phyloP scores from a whole-genome alignment of 208 protist species.

The Leishmania guyanensis region DNA sequence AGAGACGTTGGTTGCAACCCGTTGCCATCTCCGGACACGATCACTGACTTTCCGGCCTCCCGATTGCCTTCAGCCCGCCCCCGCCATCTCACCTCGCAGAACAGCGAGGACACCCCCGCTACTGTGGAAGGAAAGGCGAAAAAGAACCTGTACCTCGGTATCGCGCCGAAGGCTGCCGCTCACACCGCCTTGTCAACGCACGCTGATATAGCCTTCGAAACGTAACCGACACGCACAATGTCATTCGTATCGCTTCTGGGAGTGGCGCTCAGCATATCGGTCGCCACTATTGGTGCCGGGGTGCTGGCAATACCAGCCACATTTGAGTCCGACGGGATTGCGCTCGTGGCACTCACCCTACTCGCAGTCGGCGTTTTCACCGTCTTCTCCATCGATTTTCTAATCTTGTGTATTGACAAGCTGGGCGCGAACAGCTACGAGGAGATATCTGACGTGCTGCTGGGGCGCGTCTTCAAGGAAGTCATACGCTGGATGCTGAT shows the following conservation, averaged over 20 bases:
- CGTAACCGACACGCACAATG: slow-evolving; percentile 9
- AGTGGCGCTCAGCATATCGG: slow-evolving; percentile 62
- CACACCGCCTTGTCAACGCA: background rate
- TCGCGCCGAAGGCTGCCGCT: background rate
- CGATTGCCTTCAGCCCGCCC: background rate
- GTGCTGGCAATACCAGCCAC: slow-evolving; percentile 58
- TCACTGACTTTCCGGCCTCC: background rate
- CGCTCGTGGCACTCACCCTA: slow-evolving; percentile 38
- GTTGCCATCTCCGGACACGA: background rate
- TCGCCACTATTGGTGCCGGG: slow-evolving; percentile 66
- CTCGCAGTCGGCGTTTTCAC: slow-evolving; percentile 49
- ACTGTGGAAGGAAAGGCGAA: background rate
- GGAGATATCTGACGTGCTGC: slow-evolving; percentile 55
- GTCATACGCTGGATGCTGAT: slow-evolving; percentile 72
- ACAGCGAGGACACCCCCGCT: background rate
- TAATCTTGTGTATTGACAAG: slow-evolving; percentile 56
- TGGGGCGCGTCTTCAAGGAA: slow-evolving; percentile 49
- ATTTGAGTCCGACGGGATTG: slow-evolving; percentile 49
- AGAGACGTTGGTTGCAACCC: background rate
- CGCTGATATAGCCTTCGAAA: background rate
- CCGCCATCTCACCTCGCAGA: background rate
- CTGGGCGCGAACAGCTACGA: slow-evolving; percentile 60
- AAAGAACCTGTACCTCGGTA: background rate
- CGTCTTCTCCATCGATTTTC: slow-evolving; percentile 62
- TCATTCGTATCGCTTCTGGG: slow-evolving; percentile 33